phyloP scores from a whole-genome alignment of 78 protist genomes.

The Pigoraptor vietnamica region DNA sequence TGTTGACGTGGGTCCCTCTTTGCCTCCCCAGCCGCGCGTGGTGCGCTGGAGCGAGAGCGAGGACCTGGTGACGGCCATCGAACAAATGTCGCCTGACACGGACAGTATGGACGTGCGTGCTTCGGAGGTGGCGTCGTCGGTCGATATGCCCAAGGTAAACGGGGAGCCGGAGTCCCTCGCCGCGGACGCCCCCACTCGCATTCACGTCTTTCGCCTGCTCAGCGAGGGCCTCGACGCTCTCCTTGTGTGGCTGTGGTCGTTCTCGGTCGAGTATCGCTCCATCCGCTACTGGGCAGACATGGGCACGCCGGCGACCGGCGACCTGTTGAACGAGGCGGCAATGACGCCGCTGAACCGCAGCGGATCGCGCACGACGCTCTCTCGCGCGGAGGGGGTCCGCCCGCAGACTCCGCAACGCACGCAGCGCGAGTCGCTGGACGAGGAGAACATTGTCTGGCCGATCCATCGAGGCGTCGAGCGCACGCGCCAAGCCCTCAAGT shows the following conservation, averaged over 20 bases:
- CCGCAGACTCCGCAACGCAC: not conserved
- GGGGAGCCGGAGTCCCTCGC: not conserved
- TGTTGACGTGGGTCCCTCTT: too few species aligned
- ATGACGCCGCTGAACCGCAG: too few species aligned
- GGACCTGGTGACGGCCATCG: too few species aligned
- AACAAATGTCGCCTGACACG: too few species aligned
- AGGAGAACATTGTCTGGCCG: not conserved
- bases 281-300: not conserved
- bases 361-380: too few species aligned
- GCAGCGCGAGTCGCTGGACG: not conserved
- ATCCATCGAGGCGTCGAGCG: not conserved
- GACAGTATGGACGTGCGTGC: too few species aligned
- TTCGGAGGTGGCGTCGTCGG: too few species aligned
- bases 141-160: too few species aligned
- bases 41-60: too few species aligned
- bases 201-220: not conserved
- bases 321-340: too few species aligned
- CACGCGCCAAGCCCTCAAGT: not conserved
- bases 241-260: not conserved
- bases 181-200: not conserved
- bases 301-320: not conserved
- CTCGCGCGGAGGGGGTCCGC: too few species aligned
- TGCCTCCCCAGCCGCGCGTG: too few species aligned
- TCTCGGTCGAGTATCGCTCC: not conserved
- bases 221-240: not conserved